Evolutionary conservation across 306 rosid species (phyloP).

Genomic region (Ormosia emarginata): DNA sequence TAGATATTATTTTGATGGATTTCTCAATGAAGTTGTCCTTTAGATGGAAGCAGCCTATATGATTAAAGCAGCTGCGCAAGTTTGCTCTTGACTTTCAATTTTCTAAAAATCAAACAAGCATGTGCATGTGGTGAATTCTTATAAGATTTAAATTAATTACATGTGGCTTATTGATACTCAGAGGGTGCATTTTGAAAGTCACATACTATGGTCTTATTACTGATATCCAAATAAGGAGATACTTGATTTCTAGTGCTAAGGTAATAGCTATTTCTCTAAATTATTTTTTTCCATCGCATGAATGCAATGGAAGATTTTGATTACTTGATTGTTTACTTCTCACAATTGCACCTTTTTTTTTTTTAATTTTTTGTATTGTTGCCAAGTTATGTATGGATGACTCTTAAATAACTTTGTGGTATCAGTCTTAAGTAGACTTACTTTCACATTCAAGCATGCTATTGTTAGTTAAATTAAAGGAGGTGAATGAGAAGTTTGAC

Average conservation of each 20-base stretch:
- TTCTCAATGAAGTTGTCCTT: conserved; percentile 67
- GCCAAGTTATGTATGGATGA: background rate
- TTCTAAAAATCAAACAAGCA: background rate
- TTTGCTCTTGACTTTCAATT: conserved; percentile 9
- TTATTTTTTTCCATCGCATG: background rate
- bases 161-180: conserved; percentile 24
- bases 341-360: background rate
- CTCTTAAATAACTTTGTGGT: background rate
- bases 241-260: conserved; percentile 72
- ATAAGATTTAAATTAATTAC: background rate
- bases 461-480: background rate
- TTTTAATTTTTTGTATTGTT: background rate
- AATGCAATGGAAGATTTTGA: background rate
- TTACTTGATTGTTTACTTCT: background rate
- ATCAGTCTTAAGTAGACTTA: background rate
- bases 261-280: conserved; percentile 26
- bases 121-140: background rate
- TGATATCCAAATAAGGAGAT: conserved; percentile 60
- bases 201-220: conserved; percentile 48
- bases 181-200: conserved; percentile 82
- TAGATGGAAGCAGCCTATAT: conserved; percentile 60
- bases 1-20: conserved; percentile 73
- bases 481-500: background rate
- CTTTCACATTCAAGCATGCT: background rate
- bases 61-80: conserved; percentile 72